Base-by-base conservation (phyloP, 2,329 filamentous ascomycete genomes). In the Conoideocrella luteorostrata region DNA sequence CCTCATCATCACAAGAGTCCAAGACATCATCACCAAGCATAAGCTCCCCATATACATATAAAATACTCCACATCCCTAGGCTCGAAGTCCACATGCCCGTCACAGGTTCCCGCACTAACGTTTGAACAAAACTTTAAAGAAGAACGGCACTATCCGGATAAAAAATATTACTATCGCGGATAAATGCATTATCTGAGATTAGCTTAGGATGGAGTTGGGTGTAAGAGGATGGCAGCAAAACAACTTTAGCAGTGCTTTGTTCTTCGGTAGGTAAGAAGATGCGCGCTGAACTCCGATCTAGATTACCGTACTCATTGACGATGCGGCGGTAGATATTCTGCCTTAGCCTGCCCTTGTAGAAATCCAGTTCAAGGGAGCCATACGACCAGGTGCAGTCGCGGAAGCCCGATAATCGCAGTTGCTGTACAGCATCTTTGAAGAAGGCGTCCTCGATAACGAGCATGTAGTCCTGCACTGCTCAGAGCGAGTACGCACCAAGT, bases 91-190 rank as follows among this genome's bases (percentile, higher is more conserved):
- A 45, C 37, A 32, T 37, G n/a, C 43, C 43, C 23, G 11, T 4
- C 9, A 45, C 23, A 3, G 30, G 38, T 20, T 45, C 43, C 20
- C 43, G 28, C 17, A 45, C 23, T 13, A 36, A 13, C 11, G 43
- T 45, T 37, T 30, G 38, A 37, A 45, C 43, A 24, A 45, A 40
- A 24, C 43, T 45, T 41, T 23, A 23, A 21, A 45, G 37, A 17
- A 45, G 43, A 37, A 41, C n/a, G 32, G 38, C 18, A 12, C 29
- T 15, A 30, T 41, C 23, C 9, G 43, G 43, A 18, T 45, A 41
- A 12, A 41, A 3, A 12, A 45, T 45, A 41, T 40, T 40, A 12
- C 38, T 20, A 12, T 45, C 22, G 34, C 41, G 41, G 12, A 9
- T 20, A 24, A 32, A 1, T 11, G 32, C 3, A 22, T 13, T 20